Conservation (phyloP, 106 monocot species). For the Dioscorea zingiberensis region DNA sequence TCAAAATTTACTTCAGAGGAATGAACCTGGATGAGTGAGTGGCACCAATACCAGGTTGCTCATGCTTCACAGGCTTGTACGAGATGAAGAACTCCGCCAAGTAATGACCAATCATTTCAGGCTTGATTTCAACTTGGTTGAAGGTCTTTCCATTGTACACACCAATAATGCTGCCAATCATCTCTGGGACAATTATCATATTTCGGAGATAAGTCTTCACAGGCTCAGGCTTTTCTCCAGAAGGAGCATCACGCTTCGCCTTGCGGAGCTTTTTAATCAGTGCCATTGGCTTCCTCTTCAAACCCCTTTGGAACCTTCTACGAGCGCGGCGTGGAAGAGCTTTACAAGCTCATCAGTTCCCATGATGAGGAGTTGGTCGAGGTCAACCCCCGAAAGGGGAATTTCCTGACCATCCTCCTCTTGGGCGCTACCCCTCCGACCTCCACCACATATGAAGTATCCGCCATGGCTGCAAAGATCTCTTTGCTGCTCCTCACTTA, state of each 20-base stretch:
- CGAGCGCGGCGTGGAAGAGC: slow-evolving; percentile 28
- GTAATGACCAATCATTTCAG: slow-evolving; percentile 13
- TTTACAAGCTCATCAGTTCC: slow-evolving; percentile 36
- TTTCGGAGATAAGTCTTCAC: slow-evolving; percentile 21
- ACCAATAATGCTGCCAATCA: too few relatives aligned
- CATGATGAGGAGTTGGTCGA: slow-evolving; percentile 36
- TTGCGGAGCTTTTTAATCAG: slow-evolving; percentile 87
- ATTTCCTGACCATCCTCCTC: slow-evolving; percentile 34
- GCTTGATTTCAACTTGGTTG: slow-evolving; percentile 10
- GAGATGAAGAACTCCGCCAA: slow-evolving; percentile 9
- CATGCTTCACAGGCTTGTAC: slow-evolving; percentile 10
- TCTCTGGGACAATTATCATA: slow-evolving; percentile 24
- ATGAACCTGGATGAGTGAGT: slow-evolving; percentile 11
- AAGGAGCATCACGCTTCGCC: slow-evolving; percentile 39
- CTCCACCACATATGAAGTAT: slow-evolving; percentile 5
- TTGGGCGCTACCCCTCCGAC: slow-evolving; percentile 13
- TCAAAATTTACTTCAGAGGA: slow-evolving; percentile 13
- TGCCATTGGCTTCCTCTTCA: slow-evolving; percentile 93
- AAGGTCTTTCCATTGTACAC: slow-evolving; percentile 15
- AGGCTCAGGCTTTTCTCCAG: slow-evolving; percentile 24
- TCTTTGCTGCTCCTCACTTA: too few relatives aligned
- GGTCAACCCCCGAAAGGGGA: slow-evolving; percentile 33
- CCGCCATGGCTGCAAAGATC: too few relatives aligned
- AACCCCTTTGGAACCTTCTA: slow-evolving; percentile 55
- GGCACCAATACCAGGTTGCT: slow-evolving; percentile 9